Percentiles rank a stretch among this genome's conserved stretches.
phyloP scores from a whole-genome alignment of 2,329 filamentous ascomycete species.

The Aspergillus phoenicis region DNA sequence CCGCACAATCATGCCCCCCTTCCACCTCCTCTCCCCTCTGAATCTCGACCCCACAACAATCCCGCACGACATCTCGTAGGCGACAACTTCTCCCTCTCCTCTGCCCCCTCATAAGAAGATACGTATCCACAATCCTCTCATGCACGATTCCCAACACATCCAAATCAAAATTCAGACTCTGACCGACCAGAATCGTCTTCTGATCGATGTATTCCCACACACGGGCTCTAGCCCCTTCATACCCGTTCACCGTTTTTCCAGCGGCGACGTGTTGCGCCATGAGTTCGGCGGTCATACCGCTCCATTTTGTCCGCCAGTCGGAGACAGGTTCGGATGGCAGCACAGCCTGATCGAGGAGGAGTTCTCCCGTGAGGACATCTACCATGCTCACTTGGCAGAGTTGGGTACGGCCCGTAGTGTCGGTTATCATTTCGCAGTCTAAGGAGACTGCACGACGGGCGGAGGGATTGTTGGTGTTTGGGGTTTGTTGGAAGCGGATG shows the following conservation, averaged over 20 bases:
- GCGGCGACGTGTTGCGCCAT: not conserved
- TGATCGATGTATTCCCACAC: not conserved
- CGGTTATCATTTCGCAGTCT: not conserved
- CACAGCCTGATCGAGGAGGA: not conserved
- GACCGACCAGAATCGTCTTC: not conserved
- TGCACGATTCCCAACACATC: not conserved
- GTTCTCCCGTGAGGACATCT: not conserved
- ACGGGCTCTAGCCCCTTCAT: not conserved
- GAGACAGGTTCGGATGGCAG: not conserved
- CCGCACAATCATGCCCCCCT: slow-evolving; percentile 1
- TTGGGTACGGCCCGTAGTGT: no score
- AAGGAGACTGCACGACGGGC: not conserved
- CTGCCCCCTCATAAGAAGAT: not conserved
- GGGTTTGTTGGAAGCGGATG: not conserved
- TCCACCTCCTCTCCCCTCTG: not conserved
- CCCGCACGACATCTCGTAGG: not conserved
- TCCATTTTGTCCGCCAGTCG: not conserved
- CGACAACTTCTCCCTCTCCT: not conserved
- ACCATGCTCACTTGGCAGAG: not conserved
- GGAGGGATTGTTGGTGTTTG: not conserved
- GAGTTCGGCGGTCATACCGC: not conserved
- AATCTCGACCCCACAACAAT: not conserved
- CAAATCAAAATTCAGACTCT: not conserved
- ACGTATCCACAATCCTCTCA: not conserved
- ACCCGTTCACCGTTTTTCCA: not conserved